These are phyloP conservation scores for Trichoderma sp. DNA, from an alignment of 2,329 filamentous ascomycete species.

Conservation along the genomic window DNA sequence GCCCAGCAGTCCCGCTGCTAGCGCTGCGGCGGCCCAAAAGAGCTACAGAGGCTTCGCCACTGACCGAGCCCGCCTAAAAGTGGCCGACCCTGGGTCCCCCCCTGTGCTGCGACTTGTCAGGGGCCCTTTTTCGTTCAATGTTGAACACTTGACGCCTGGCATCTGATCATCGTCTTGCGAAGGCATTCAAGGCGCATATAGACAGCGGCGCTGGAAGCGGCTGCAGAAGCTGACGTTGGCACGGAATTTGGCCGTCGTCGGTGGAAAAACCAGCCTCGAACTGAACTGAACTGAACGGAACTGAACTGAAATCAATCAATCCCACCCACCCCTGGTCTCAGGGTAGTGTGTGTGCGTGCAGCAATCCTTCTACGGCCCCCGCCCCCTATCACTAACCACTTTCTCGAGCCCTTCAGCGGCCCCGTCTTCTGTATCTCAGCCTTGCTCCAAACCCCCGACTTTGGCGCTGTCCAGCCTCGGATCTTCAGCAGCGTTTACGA, in stretches of 20 bases:
- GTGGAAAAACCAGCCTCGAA: neutral
- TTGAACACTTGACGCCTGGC: neutral
- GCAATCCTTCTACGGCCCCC: conserved; percentile 3
- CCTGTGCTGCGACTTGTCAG: neutral
- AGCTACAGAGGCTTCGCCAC: conserved; percentile 8
- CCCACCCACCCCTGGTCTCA: neutral
- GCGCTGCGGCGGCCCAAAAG: neutral
- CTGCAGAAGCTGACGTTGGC: neutral
- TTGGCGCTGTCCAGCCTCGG: neutral
- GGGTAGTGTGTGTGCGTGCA: conserved; percentile 6
- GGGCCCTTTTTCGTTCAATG: conserved; percentile 1
- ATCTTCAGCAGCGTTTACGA: neutral
- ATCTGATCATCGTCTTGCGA: neutral
- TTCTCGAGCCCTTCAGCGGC: conserved; percentile 16
- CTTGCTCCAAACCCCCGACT: neutral
- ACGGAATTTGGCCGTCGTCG: neutral
- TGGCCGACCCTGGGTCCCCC: neutral
- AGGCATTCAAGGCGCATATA: neutral
- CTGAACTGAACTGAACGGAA: too few relatives aligned
- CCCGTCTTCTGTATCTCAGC: conserved; percentile 17
- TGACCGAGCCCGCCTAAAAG: conserved; percentile 10
- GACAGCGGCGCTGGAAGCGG: neutral
- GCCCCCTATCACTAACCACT: conserved; percentile 16
- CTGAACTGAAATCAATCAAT: neutral
- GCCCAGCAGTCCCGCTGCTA: neutral